A percentile compares a stretch with the other conserved stretches of the same genome.
These are phyloP conservation scores for Verticillium nubilum DNA, from an alignment of 2,329 filamentous ascomycete genomes.

Conservation along the genomic window DNA sequence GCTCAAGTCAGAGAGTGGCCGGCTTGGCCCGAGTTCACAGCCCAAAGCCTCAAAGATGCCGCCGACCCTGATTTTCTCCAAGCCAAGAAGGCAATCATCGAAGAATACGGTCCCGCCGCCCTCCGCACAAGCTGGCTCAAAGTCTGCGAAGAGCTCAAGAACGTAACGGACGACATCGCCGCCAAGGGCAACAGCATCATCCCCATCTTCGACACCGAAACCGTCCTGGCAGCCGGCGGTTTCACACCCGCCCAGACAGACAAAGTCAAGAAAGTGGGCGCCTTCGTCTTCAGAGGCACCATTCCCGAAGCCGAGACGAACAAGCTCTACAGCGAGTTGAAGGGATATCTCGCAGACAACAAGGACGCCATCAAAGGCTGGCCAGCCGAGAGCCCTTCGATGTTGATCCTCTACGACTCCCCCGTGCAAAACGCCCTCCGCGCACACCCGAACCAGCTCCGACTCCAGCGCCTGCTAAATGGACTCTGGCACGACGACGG, in stretches of 20 bases:
- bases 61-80: slow-evolving; percentile 18
- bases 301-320: slow-evolving; percentile 16
- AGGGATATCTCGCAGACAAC: slow-evolving; percentile 26
- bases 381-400: slow-evolving; percentile 29
- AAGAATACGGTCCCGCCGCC: slow-evolving; percentile 27
- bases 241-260: slow-evolving; percentile 14
- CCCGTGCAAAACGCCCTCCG: slow-evolving; percentile 31
- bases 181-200: slow-evolving; percentile 25
- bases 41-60: slow-evolving; percentile 5
- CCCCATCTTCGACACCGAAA: slow-evolving; percentile 22
- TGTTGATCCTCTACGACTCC: slow-evolving; percentile 31
- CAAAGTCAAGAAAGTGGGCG: slow-evolving; percentile 19
- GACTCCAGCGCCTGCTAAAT: slow-evolving; percentile 29
- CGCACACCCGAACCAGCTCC: slow-evolving; percentile 29
- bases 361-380: slow-evolving; percentile 23
- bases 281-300: slow-evolving; percentile 15
- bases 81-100: slow-evolving; percentile 27
- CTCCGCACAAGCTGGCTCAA: slow-evolving; percentile 30
- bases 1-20: slow-evolving; percentile 15
- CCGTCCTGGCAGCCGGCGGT: slow-evolving; percentile 16
- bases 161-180: slow-evolving; percentile 28
- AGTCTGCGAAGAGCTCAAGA: slow-evolving; percentile 28
- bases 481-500: slow-evolving; percentile 29
- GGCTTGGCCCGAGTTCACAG: slow-evolving; percentile 16
- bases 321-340: slow-evolving; percentile 21